phyloP scores from a whole-genome alignment of 306 rosid species.

The Cicer yamashitae region DNA sequence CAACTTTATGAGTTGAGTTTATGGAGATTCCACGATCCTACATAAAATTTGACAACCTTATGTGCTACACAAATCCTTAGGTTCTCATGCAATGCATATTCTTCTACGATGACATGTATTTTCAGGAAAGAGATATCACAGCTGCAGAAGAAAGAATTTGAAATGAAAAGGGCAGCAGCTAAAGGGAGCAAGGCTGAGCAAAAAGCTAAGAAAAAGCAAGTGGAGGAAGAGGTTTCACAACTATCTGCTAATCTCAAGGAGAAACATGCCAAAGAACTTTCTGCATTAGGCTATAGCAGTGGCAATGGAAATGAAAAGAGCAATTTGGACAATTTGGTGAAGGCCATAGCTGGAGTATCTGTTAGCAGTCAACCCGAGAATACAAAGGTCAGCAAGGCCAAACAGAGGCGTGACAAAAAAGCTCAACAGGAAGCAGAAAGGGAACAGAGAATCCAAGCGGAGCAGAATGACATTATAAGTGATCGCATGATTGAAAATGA shows the following conservation, averaged over 20 bases:
- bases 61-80: background rate
- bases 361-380: conserved; percentile 65
- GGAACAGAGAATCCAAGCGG: conserved; percentile 86
- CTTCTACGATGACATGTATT: conserved; percentile 22
- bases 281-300: conserved; percentile 70
- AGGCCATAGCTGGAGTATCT: conserved; percentile 89
- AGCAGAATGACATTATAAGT: conserved; percentile 72
- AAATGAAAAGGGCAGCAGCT: conserved; percentile 83
- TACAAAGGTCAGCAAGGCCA: conserved; percentile 70
- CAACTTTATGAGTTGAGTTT: background rate
- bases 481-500: conserved; percentile 79
- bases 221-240: conserved; percentile 88
- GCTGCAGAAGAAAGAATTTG: conserved; percentile 83
- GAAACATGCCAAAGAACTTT: conserved; percentile 70
- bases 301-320: conserved; percentile 60
- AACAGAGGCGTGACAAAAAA: conserved; percentile 71
- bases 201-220: conserved; percentile 89
- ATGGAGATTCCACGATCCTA: background rate
- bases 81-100: conserved; percentile 15
- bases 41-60: conserved; percentile 6
- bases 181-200: conserved; percentile 97
- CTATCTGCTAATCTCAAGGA: conserved; percentile 77
- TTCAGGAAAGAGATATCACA: conserved; percentile 82
- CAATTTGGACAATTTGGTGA: conserved; percentile 74
- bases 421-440: conserved; percentile 90